Percentiles rank a stretch among this genome's conserved stretches.
phyloP scores from a whole-genome alignment of 108 stramenopile genomes.

The Cylindrotheca closterium region DNA sequence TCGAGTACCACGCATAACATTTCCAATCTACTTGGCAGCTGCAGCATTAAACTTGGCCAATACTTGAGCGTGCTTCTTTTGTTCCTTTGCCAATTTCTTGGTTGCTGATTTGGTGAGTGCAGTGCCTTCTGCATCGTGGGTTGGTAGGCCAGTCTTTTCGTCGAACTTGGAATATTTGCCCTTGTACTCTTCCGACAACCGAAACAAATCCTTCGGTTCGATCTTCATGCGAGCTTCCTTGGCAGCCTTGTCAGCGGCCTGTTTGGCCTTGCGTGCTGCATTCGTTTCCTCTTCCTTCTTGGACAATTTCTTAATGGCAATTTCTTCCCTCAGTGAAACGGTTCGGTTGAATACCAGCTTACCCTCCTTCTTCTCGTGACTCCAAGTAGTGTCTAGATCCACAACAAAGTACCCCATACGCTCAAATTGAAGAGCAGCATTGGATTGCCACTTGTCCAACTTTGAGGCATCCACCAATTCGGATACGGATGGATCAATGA shows the following conservation, averaged over 20 bases:
- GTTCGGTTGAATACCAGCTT: conserved; percentile 93
- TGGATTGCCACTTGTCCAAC: conserved; percentile 70
- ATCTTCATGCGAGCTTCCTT: conserved; percentile 75
- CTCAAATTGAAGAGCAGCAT: conserved; percentile 90
- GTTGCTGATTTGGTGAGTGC: conserved; percentile 87
- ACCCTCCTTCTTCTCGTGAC: conserved; percentile 49
- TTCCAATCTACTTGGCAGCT: neutral
- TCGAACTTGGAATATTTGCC: conserved; percentile 85
- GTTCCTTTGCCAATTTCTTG: conserved; percentile 94
- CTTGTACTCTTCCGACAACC: conserved; percentile 57
- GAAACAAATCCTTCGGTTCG: conserved; percentile 69
- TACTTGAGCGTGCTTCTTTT: conserved; percentile 74
- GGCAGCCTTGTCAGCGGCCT: conserved; percentile 52
- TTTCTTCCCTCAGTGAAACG: conserved; percentile 89
- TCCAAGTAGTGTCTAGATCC: conserved; percentile 88
- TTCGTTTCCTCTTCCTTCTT: conserved; percentile 57
- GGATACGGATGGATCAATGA: conserved; percentile 78
- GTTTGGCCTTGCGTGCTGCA: conserved; percentile 55
- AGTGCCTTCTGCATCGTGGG: conserved; percentile 81
- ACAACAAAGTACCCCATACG: conserved; percentile 96
- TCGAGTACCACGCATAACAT: too few species aligned
- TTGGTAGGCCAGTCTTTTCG: conserved; percentile 86
- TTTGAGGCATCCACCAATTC: conserved; percentile 50
- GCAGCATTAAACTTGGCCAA: neutral
- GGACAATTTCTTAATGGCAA: conserved; percentile 72